phyloP scores from a whole-genome alignment of 2,329 filamentous ascomycete species.

The Cercospora sojina region DNA sequence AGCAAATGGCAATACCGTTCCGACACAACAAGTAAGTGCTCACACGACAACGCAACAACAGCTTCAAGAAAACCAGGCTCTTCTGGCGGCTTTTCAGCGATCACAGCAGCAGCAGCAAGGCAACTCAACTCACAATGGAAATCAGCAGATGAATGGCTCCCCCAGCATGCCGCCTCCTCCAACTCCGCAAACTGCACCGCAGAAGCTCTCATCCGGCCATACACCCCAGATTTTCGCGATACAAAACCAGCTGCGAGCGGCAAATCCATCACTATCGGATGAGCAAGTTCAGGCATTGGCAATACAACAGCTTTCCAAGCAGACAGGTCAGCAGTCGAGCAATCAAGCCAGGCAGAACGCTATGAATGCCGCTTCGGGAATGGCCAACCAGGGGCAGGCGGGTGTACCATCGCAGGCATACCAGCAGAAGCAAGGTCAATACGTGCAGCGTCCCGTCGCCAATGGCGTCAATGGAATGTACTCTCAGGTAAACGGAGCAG shows the following conservation, averaged over 20 bases:
- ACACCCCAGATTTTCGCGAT: constrained; percentile 57
- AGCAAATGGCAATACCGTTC: constrained; percentile 31
- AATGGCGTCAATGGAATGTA: constrained; percentile 16
- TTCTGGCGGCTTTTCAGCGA: constrained; percentile 34
- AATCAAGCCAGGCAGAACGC: constrained; percentile 40
- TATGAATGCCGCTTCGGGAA: constrained; percentile 41
- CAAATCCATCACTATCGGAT: constrained; percentile 52
- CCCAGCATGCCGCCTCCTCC: constrained; percentile 42
- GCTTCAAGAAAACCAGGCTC: constrained; percentile 35
- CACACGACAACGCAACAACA: constrained; percentile 38
- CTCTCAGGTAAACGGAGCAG: constrained; percentile 14
- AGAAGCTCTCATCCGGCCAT: constrained; percentile 53
- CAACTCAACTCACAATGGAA: constrained; percentile 23
- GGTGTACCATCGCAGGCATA: constrained; percentile 27
- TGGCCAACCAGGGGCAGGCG: constrained; percentile 22
- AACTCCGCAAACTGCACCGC: constrained; percentile 39
- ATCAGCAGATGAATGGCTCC: constrained; percentile 35
- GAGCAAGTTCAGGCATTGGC: constrained; percentile 57
- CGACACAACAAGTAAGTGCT: constrained; percentile 23
- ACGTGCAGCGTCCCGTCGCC: constrained; percentile 18
- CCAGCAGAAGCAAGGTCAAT: constrained; percentile 30
- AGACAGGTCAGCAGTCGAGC: constrained; percentile 25
- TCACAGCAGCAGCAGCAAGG: constrained; percentile 28
- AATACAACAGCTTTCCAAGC: constrained; percentile 46
- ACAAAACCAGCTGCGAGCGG: constrained; percentile 52